Evolutionary conservation across 2,329 filamentous ascomycete species (phyloP), one percentile per base, ranked within the genome.

Genomic region (Trichophyton verrucosum): DNA sequence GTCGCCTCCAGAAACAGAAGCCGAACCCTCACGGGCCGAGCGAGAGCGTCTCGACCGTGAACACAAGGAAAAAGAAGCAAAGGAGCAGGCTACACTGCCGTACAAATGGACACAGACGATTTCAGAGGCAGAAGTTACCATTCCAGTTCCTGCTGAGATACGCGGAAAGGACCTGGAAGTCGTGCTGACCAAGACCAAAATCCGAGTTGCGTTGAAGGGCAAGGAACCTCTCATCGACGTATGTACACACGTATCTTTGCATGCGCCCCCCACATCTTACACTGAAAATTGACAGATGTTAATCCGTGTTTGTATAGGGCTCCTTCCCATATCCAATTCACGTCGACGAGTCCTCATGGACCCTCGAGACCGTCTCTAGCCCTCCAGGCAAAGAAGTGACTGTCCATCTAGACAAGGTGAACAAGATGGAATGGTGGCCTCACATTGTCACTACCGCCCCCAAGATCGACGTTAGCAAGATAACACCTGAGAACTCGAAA

Each of bases 21-120:
- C 67, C 17, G 65, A 69, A 9, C 70, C 68, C 36, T 68, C 70
- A 27, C 62, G 65, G 33, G 72, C 74, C 24, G 79, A 82, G 69
- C 82, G 80, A 63, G 77, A 80, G 62, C 58, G 49, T 17, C 75
- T 79, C 65, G 82, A 86, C 68, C 78, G 77, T 64, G 82, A 82
- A 67, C 79, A 78, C 66, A 81, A 80, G 69, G 86, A 84, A 64
- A 86, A 86, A 72, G 91, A 99, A 77, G 80, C 82, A 61, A 87
- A 86, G 68, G 94, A 99, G 77, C 94, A 99, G 79, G 87, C 86
- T 47, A 83, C 86, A 24, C 85, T 99, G 47, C 94, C 94, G 0
- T 99, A 99, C 85, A 94, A 95, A 78, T 99, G 94, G 94, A 88
- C 83, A 9, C 94, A 99, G 77, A 91, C 88, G 24, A 96, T 99